Base-by-base conservation (phyloP, 768 basidiomycete genomes). In the Amanita thiersii region DNA sequence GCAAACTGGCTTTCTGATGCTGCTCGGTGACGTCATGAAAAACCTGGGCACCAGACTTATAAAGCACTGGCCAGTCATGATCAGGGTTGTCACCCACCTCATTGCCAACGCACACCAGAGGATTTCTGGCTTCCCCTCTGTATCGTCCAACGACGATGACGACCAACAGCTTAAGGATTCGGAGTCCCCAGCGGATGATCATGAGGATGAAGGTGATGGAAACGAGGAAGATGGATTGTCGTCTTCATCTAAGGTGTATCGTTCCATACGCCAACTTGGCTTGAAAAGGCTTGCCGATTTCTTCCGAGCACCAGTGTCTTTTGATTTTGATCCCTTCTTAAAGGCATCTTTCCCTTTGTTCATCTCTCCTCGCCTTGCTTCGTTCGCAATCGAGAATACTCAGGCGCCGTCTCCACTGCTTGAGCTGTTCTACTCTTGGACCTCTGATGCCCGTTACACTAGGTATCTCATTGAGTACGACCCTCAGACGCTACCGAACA, bases 361-460 rank as follows among this genome's bases (percentile, higher is more conserved):
- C 64, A 84, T 98, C 51, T 77, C 83, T 0, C 92, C 94, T 0
- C 85, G 96, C 4, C 68, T 99, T 17, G 63, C 76, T 0, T 59
- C 64, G 3, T 67, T 98, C 18, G 81, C 85, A 45, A 69, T 62
- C 31, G 96, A 98, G 59, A 98, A 93, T 52, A 88, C 85, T 0
- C 94, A 97, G 57, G 73, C 88, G 0, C 92, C 94, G 0, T 94
- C 92, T 0, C 80, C 87, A 0, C 68, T 94, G 12, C 64, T 99
- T 31, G 91, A 96, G 28, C 66, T 97, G 15, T 86, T 96, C 61
- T 72, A 79, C 44, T 64, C 73, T 4, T 93, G 92, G 86, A 76
- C 87, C 0, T 56, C 67, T 11, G 66, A 73, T 12, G 65, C 63
- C 2, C 68, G 77, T 9, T 73, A 79, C 46, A 68, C 73, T n/a